These are phyloP conservation scores for Xylogone sp. DNA, from an alignment of 2,329 filamentous ascomycete species.

Conservation along the genomic window DNA sequence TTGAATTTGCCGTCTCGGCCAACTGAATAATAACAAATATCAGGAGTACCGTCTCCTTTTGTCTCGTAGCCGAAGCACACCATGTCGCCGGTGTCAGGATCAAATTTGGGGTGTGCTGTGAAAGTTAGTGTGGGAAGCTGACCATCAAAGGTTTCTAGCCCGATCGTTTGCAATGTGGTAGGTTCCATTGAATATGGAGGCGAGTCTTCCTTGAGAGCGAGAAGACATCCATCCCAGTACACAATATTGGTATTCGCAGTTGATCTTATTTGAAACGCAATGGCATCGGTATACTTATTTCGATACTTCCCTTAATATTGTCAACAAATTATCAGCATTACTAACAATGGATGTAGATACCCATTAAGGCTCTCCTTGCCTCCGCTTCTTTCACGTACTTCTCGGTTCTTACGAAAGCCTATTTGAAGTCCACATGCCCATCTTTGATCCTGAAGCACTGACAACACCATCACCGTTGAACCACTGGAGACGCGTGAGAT, in stretches of 20 bases:
- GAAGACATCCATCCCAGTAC: slow-evolving; percentile 49
- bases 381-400: slow-evolving; percentile 19
- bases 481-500: not conserved
- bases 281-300: slow-evolving; percentile 52
- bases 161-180: slow-evolving; percentile 43
- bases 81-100: slow-evolving; percentile 46
- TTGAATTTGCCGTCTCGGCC: slow-evolving; percentile 36
- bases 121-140: slow-evolving; percentile 42
- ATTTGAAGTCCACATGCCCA: slow-evolving; percentile 28
- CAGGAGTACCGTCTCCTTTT: slow-evolving; percentile 37
- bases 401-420: slow-evolving; percentile 29
- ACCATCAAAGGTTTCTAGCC: slow-evolving; percentile 43
- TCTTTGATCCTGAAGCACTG: slow-evolving; percentile 25
- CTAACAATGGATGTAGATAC: too few relatives aligned
- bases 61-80: slow-evolving; percentile 48
- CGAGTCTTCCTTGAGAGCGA: slow-evolving; percentile 49
- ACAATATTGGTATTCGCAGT: slow-evolving; percentile 56
- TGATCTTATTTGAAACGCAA: slow-evolving; percentile 48
- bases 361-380: slow-evolving; percentile 29
- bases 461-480: slow-evolving; percentile 30
- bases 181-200: slow-evolving; percentile 46
- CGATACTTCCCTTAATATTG: slow-evolving; percentile 53
- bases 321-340: too few relatives aligned
- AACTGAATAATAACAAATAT: slow-evolving; percentile 43
- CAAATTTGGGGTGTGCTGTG: slow-evolving; percentile 49